These are phyloP conservation scores for Phialophora chinensis DNA, from an alignment of 2,329 filamentous ascomycete genomes.

Conservation along the genomic window DNA sequence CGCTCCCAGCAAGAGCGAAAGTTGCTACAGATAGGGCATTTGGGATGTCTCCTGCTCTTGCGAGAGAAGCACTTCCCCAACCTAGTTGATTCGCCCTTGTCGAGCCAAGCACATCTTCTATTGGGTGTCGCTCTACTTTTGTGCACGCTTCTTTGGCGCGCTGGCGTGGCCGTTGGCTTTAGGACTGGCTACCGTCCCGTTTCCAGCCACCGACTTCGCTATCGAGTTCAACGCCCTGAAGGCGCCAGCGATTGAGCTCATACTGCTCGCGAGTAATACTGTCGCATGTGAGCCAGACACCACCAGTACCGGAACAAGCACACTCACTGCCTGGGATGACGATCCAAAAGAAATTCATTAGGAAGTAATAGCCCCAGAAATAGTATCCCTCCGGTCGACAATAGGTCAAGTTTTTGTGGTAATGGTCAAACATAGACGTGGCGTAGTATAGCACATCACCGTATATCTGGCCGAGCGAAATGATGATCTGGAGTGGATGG, in stretches of 20 bases:
- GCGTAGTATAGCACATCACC: constrained; percentile 69
- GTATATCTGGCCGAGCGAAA: constrained; percentile 69
- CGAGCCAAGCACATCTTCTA: background rate
- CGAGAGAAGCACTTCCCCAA: background rate
- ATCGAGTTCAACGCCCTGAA: constrained; percentile 46
- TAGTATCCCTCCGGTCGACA: constrained; percentile 68
- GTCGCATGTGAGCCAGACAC: constrained; percentile 15
- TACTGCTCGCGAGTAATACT: constrained; percentile 49
- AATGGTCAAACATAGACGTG: constrained; percentile 67
- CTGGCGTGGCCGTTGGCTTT: constrained; percentile 32
- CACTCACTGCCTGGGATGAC: constrained; percentile 63
- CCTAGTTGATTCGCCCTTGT: background rate
- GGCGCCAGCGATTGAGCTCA: constrained; percentile 45
- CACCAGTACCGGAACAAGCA: background rate
- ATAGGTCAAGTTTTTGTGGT: constrained; percentile 60
- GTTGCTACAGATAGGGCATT: too few species aligned
- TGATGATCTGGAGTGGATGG: constrained; percentile 64
- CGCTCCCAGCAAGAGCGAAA: background rate
- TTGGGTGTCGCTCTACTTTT: constrained; percentile 8
- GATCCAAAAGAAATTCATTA: constrained; percentile 72
- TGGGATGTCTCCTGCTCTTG: background rate
- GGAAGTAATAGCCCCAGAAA: constrained; percentile 70
- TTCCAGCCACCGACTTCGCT: constrained; percentile 38
- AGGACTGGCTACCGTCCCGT: constrained; percentile 39
- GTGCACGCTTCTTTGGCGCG: constrained; percentile 21